Evolutionary conservation across 192 early-diverging fungal species (phyloP), one percentile per base, ranked within the genome.

Genomic region (Coemansia sp.): DNA sequence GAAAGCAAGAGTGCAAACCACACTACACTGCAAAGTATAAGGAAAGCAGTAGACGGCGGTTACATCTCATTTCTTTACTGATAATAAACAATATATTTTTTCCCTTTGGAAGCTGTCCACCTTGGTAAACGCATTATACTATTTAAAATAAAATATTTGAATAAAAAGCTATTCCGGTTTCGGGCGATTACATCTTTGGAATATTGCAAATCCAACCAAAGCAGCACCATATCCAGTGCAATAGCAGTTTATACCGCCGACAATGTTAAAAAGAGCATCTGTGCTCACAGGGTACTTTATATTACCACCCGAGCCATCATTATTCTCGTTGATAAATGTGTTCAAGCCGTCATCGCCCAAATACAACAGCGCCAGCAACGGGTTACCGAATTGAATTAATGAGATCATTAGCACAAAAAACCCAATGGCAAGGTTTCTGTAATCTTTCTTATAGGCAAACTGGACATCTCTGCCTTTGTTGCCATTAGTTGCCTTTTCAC

Each of bases 321-420:
- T 19, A 11, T 24, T 12, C 48, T 37, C 43, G 5, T 23, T 14
- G 2, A 61, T 35, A 61, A 35, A 55, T 55, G 2, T 20, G 13
- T 27, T 20, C 0, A 12, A 19, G 10, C 43, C 48, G 3, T 29
- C 27, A 20, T 50, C 32, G 4, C 59, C 59, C 8, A 61, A n/a
- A 26, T 19, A 61, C 23, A 61, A 4, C 7, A 50, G 19, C 13
- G 47, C 18, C 29, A 61, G 47, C 59, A 61, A 29, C 4, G 59
- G 59, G 18, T 50, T 50, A 7, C 47, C 59, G 9, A 38, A 48
- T 18, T 27, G 24, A 9, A 61, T 9, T 4, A 61, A 20, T 6
- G 26, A 26, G 18, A 49, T 50, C 0, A 51, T 41, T 0, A 51
- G 16, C 12, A 50, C 1, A n/a, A 61, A 61, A 10, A 61, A 32